Evolutionary conservation across 2,329 filamentous ascomycete species (phyloP).

Genomic region (Ceratocystis diversiconidia): DNA sequence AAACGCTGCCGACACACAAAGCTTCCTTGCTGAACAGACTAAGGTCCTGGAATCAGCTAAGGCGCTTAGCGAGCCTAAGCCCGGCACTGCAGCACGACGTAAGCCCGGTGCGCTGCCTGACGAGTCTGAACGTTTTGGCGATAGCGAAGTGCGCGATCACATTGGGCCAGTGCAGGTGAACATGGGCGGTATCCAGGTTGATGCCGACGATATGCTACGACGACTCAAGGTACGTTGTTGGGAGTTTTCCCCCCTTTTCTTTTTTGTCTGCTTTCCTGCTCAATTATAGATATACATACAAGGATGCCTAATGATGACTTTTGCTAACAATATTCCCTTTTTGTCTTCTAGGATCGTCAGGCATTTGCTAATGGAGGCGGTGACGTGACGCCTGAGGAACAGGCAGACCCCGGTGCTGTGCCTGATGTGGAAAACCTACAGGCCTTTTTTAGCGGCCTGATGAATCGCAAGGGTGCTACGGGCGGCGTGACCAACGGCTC

Average conservation of each 20-base stretch:
- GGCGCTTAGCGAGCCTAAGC: constrained; percentile 1
- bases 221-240: constrained; percentile 55
- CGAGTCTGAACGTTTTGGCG: constrained; percentile 11
- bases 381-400: constrained; percentile 9
- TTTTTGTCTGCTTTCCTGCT: not conserved
- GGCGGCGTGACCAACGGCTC: constrained; percentile 14
- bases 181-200: constrained; percentile 91
- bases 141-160: constrained; percentile 48
- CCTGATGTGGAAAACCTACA: constrained; percentile 24
- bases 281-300: not conserved
- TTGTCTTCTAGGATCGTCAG: constrained; percentile 37
- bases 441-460: constrained; percentile 45
- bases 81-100: constrained; percentile 28
- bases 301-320: not conserved
- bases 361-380: constrained; percentile 28
- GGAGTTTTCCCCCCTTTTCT: not conserved
- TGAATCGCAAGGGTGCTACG: constrained; percentile 35
- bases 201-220: constrained; percentile 85
- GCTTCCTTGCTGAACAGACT: constrained; percentile 61
- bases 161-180: constrained; percentile 96
- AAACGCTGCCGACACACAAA: constrained; percentile 48
- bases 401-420: constrained; percentile 10
- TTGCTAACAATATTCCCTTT: not conserved
- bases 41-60: constrained; percentile 48
- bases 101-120: constrained; percentile 29